Evolutionary conservation across 2,329 filamentous ascomycete species (phyloP).

Genomic region (Colletotrichum liriopes): DNA sequence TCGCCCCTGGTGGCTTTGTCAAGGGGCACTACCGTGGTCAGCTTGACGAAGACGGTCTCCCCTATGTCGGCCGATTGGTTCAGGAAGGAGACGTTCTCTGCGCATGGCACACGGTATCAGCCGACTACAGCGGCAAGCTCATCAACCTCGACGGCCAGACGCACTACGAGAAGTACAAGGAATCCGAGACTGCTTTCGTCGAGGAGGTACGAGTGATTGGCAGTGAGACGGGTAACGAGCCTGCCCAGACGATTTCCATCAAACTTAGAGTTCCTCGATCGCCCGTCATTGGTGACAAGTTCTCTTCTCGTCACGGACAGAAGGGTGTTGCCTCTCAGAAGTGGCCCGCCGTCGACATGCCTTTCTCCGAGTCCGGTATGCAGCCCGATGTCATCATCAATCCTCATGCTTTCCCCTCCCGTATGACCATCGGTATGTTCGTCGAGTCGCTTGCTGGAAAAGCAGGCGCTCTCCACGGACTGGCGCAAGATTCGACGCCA

Average conservation of each 20-base stretch:
- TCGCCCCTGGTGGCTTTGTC: slow-evolving; percentile 83
- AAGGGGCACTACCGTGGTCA: slow-evolving; percentile 79
- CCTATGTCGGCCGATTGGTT: slow-evolving; percentile 83
- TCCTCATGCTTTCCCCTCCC: slow-evolving; percentile 98
- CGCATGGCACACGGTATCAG: slow-evolving; percentile 90
- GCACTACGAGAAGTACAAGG: slow-evolving; percentile 95
- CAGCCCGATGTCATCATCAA: slow-evolving; percentile 99
- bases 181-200: slow-evolving; percentile 87
- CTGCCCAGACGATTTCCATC: slow-evolving; percentile 89
- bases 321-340: slow-evolving; percentile 98
- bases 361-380: slow-evolving; percentile 96
- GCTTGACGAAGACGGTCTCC: slow-evolving; percentile 90
- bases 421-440: slow-evolving; percentile 99
- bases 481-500: slow-evolving; percentile 96
- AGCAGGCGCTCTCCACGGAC: slow-evolving; percentile 91
- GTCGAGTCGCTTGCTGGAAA: slow-evolving; percentile 97
- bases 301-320: slow-evolving; percentile 97
- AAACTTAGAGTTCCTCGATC: slow-evolving; percentile 93
- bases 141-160: slow-evolving; percentile 90
- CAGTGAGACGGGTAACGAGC: slow-evolving; percentile 85
- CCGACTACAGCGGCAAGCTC: slow-evolving; percentile 83
- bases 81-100: slow-evolving; percentile 87
- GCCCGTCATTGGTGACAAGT: slow-evolving; percentile 97
- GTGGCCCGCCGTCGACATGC: slow-evolving; percentile 95
- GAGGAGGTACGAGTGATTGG: slow-evolving; percentile 95